A percentile compares a stretch with the other conserved stretches of the same genome.
These are phyloP conservation scores for Albugo candida DNA, from an alignment of 352 stramenopile species.

Conservation along the genomic window DNA sequence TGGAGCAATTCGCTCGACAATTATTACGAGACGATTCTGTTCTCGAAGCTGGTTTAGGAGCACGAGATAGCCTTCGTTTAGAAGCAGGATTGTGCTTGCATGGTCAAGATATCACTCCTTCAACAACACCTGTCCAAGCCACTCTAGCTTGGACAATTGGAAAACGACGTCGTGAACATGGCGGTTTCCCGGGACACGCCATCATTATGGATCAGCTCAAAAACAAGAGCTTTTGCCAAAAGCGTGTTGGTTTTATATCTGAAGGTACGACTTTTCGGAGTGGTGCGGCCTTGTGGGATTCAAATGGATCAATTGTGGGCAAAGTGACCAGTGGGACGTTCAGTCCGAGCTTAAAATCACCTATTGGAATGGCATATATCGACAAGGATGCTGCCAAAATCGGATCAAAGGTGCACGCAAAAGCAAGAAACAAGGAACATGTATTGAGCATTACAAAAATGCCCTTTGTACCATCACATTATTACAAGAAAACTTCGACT, in stretches of 20 bases:
- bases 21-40: conserved; percentile 56
- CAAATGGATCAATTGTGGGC: conserved; percentile 42
- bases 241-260: conserved; percentile 91
- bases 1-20: conserved; percentile 28
- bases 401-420: conserved; percentile 86
- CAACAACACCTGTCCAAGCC: conserved; percentile 90
- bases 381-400: conserved; percentile 79
- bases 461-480: conserved; percentile 93
- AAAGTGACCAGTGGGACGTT: conserved; percentile 94
- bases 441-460: conserved; percentile 91
- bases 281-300: conserved; percentile 85
- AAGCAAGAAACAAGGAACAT: conserved; percentile 92
- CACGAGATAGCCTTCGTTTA: conserved; percentile 91
- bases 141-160: conserved; percentile 86
- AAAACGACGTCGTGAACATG: conserved; percentile 67
- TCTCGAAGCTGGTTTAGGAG: conserved; percentile 85
- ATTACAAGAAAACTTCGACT: conserved; percentile 77
- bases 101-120: conserved; percentile 93
- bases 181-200: conserved; percentile 88
- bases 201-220: conserved; percentile 89
- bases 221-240: conserved; percentile 84
- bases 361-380: conserved; percentile 98
- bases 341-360: conserved; percentile 88
- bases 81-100: conserved; percentile 98
- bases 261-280: conserved; percentile 89